A percentile compares a stretch with the other conserved stretches of the same genome.
phyloP scores from a whole-genome alignment of 2,329 filamentous ascomycete genomes.

The Fusarium ramigenum region DNA sequence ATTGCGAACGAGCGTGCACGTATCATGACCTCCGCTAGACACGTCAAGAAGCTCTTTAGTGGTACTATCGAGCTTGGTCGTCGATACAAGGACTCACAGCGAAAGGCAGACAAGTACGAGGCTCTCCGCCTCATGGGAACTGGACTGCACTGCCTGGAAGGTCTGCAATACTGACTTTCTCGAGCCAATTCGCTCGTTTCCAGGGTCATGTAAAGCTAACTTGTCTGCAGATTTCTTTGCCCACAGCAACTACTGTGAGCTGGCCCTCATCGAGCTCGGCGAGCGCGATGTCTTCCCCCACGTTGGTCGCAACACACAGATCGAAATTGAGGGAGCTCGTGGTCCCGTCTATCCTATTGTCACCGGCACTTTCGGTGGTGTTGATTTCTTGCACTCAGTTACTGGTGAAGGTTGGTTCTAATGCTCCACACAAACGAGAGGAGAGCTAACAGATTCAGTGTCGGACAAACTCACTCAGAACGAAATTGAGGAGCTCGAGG shows the following conservation, averaged over 20 bases:
- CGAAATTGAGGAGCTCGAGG: conserved; percentile 88
- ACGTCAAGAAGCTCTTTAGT: conserved; percentile 78
- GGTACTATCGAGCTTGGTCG: conserved; percentile 83
- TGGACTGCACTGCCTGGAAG: conserved; percentile 87
- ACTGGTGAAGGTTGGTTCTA: conserved; percentile 66
- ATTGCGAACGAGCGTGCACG: conserved; percentile 84
- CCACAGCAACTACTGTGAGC: conserved; percentile 92
- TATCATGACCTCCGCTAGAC: conserved; percentile 83
- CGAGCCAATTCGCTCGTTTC: neutral
- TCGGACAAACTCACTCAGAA: conserved; percentile 92
- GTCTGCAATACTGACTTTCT: conserved; percentile 48
- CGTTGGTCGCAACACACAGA: conserved; percentile 77
- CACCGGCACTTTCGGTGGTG: conserved; percentile 93
- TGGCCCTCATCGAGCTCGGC: conserved; percentile 87
- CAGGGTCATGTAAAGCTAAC: conserved; percentile 9
- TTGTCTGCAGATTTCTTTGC: conserved; percentile 77
- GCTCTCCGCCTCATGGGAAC: conserved; percentile 87
- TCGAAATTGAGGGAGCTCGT: conserved; percentile 74
- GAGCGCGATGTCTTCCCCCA: conserved; percentile 86
- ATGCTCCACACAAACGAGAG: neutral
- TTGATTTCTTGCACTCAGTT: conserved; percentile 92
- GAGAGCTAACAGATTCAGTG: conserved; percentile 56
- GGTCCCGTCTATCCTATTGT: conserved; percentile 80
- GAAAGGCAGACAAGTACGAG: conserved; percentile 81
- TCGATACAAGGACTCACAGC: conserved; percentile 67